These are phyloP conservation scores for Ogataea nonfermentans DNA, from an alignment of 805 yeast species.

Conservation along the genomic window DNA sequence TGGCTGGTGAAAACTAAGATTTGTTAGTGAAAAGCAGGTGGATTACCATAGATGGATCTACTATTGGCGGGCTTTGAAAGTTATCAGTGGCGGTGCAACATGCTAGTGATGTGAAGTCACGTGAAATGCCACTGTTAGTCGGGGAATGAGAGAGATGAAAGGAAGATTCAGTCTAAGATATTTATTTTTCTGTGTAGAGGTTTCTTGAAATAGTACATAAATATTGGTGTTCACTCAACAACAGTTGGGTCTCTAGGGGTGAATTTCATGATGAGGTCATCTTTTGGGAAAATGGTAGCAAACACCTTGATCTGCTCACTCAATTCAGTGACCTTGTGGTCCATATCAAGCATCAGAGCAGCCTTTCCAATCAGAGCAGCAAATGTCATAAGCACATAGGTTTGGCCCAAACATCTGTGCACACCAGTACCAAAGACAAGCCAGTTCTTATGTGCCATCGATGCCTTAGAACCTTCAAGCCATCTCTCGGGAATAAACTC, in stretches of 20 bases:
- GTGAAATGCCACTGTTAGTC: constrained; percentile 8
- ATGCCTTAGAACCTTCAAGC: constrained; percentile 74
- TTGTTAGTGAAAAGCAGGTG: neutral
- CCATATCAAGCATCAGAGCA: constrained; percentile 73
- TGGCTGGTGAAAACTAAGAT: constrained; percentile 8
- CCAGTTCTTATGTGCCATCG: constrained; percentile 84
- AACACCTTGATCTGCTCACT: constrained; percentile 93
- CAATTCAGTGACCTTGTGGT: constrained; percentile 77
- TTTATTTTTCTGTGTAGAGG: neutral
- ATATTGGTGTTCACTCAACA: constrained; percentile 7
- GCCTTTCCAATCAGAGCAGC: constrained; percentile 91
- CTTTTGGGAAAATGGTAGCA: constrained; percentile 97
- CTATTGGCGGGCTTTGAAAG: constrained; percentile 7
- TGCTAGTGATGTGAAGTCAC: constrained; percentile 12
- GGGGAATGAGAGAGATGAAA: constrained; percentile 7
- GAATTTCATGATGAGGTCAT: constrained; percentile 83
- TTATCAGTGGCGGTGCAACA: constrained; percentile 14
- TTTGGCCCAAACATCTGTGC: constrained; percentile 93
- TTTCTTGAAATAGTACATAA: constrained; percentile 2
- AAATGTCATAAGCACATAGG: constrained; percentile 86
- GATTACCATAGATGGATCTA: constrained; percentile 5
- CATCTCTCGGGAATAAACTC: constrained; percentile 95
- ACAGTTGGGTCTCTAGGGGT: constrained; percentile 55
- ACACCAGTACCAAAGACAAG: constrained; percentile 97
- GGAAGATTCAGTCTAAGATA: too few species aligned